Evolutionary conservation across 2,329 filamentous ascomycete genomes (phyloP), one percentile per base, ranked within the genome.

Genomic region (Tolypocladium sp.): DNA sequence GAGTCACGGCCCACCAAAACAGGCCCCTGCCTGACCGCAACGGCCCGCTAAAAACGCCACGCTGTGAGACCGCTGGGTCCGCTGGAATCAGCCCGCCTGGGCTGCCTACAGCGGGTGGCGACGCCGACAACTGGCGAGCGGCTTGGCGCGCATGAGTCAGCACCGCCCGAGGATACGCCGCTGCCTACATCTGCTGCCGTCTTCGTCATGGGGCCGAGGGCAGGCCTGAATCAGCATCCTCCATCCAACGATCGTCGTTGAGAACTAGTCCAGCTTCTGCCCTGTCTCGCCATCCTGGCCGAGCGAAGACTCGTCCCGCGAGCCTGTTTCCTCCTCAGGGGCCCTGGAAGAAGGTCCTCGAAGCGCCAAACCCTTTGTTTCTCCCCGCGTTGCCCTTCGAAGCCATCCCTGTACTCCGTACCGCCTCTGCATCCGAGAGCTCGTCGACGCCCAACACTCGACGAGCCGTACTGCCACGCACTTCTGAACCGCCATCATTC

Each of bases 401-500:
- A 10, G 10, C 57, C 12, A 37, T 15, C 35, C 35, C 38, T 13
- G 49, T 13, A 52, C 35, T 30, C 38, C 7, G 49, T 13, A 52
- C 7, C 37, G 17, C 17, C 27, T 42, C n/a, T n/a, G 13, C 25
- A 38, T 7, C 46, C 40, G 27, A 20, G 33, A 54, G 57, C 49
- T 56, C 41, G 52, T 59, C 55, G 55, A 55, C 57, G 58, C 58
- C 54, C 57, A 52, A 57, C 56, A 30, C 44, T 56, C 59, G 56
- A 57, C 58, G 41, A 49, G 58, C 59, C 52, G 15, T 12, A 4
- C 49, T 49, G 53, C 38, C 37, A 49, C 37, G 33, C 41, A 15
- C 52, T 56, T 40, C 27, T 30, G 40, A 65, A 60, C 70, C 76
- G 75, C 66, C 82, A 85, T 74, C 69, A 86, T 86, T 85, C 77